Evolutionary conservation across 208 protist genomes (phyloP).

Genomic region (Trichomonas tenax): DNA sequence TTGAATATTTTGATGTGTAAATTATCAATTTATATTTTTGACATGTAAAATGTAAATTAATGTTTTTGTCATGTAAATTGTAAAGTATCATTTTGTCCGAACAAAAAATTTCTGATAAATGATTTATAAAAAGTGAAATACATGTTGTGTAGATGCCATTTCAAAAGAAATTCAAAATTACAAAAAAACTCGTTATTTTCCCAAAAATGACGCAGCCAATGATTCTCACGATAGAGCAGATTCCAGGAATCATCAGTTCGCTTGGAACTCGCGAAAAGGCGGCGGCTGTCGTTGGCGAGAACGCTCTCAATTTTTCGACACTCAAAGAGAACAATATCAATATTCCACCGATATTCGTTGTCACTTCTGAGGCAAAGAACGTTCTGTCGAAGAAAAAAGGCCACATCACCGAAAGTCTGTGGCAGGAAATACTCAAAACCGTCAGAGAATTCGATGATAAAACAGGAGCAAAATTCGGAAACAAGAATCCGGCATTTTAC

Average conservation of each 20-base stretch:
- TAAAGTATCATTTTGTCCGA: too few species aligned
- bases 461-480: neutral
- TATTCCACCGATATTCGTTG: neutral
- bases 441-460: neutral
- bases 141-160: too few species aligned
- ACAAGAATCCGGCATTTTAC: neutral
- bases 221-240: neutral
- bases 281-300: neutral
- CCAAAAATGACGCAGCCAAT: neutral
- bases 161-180: too few species aligned
- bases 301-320: neutral
- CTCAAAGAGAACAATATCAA: neutral
- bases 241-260: neutral
- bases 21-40: too few species aligned
- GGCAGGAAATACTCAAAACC: neutral
- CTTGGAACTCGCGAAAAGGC: neutral
- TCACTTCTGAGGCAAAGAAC: neutral
- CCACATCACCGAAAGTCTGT: neutral
- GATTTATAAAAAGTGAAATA: too few species aligned
- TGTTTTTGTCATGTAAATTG: too few species aligned
- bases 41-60: too few species aligned
- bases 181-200: too few species aligned
- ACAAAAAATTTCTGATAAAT: too few species aligned
- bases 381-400: neutral
- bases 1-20: too few species aligned